Conservation (phyloP, 495 filamentous ascomycete species). For the Podospora sp. region DNA sequence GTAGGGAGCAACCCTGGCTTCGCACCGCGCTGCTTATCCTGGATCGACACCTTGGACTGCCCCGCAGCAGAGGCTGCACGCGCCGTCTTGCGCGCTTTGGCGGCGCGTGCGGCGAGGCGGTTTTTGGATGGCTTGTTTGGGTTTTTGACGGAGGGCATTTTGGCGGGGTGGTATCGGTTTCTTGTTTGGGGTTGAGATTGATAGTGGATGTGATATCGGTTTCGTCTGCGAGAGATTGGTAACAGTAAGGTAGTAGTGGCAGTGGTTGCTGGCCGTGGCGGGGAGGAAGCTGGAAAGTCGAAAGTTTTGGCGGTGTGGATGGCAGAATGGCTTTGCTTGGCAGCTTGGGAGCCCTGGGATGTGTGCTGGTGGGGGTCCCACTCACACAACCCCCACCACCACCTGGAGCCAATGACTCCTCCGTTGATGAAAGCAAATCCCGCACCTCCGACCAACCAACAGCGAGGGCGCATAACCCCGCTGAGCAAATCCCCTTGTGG, state of each 20-base stretch:
- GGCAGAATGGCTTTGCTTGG: not conserved
- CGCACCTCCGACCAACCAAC: not conserved
- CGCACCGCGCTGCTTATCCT: slow-evolving; percentile 42
- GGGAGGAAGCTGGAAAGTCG: not conserved
- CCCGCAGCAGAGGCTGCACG: slow-evolving; percentile 31
- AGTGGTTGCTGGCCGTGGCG: not conserved
- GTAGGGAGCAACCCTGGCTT: slow-evolving; percentile 44
- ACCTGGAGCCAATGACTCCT: no score
- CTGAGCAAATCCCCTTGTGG: not conserved
- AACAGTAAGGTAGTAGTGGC: not conserved
- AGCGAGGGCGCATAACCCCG: not conserved
- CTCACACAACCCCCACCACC: no score
- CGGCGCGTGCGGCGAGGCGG: slow-evolving; percentile 41
- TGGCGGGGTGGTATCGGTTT: slow-evolving; percentile 8
- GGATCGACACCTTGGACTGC: slow-evolving; percentile 31
- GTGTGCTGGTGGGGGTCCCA: no score
- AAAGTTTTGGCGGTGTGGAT: slow-evolving; percentile 5
- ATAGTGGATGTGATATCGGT: not conserved
- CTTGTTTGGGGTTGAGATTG: not conserved
- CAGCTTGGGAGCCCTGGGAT: no score
- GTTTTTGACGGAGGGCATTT: slow-evolving; percentile 50
- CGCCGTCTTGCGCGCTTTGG: slow-evolving; percentile 32
- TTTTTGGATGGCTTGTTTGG: slow-evolving; percentile 50
- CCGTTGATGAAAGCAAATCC: not conserved
- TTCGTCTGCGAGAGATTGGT: no score